phyloP scores from a whole-genome alignment of 768 basidiomycete species.

The Filobasidium floriforme region DNA sequence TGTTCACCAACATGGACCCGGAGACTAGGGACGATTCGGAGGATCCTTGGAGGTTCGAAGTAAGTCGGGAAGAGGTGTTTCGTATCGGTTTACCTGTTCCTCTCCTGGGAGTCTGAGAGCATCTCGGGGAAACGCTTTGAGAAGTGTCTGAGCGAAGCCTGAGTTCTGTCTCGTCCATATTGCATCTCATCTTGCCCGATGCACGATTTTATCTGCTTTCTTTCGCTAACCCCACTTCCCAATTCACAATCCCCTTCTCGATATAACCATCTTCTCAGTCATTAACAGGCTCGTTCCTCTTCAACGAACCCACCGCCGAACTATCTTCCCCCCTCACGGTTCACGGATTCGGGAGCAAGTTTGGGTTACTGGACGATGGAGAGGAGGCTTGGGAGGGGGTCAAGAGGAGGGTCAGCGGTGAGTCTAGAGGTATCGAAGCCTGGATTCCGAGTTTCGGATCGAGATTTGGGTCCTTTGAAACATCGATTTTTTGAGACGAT shows the following conservation, averaged over 20 bases:
- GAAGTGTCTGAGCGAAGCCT: too few species aligned
- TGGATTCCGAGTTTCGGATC: too few species aligned
- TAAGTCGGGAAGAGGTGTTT: not conserved
- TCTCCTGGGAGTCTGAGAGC: too few species aligned
- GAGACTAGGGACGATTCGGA: slow-evolving; percentile 1
- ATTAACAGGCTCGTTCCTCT: not conserved
- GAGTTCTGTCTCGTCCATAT: not conserved
- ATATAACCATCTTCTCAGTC: too few species aligned
- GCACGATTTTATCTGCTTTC: not conserved
- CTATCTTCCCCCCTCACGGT: not conserved
- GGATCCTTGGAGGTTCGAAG: not conserved
- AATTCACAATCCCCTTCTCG: too few species aligned
- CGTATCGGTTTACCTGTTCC: too few species aligned
- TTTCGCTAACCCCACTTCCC: too few species aligned
- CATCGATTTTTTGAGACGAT: not conserved
- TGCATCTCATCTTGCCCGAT: not conserved
- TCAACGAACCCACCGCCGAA: not conserved
- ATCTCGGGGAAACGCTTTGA: too few species aligned
- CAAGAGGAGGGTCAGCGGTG: not conserved
- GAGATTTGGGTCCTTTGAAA: not conserved
- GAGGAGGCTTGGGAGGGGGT: not conserved
- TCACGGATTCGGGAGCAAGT: not conserved
- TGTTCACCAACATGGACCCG: not conserved
- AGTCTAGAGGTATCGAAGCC: not conserved
- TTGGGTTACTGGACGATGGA: not conserved